These are phyloP conservation scores for Cicer cuneatum DNA, from an alignment of 306 rosid species.

Conservation along the genomic window DNA sequence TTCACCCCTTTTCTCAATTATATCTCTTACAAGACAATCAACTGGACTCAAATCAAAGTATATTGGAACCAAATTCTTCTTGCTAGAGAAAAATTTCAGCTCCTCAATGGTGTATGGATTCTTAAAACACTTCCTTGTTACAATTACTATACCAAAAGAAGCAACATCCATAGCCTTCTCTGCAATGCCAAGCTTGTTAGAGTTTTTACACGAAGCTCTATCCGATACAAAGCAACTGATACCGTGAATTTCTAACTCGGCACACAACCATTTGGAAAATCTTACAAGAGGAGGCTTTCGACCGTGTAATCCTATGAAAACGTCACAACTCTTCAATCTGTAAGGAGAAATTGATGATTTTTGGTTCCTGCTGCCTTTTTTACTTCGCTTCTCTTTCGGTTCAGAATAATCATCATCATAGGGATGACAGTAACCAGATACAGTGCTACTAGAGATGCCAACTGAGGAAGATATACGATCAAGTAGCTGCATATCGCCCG, in stretches of 20 bases:
- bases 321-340: slow-evolving; percentile 79
- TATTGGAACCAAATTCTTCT: slow-evolving; percentile 90
- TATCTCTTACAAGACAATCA: slow-evolving; percentile 90
- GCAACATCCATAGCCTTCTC: slow-evolving; percentile 91
- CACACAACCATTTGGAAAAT: slow-evolving; percentile 85
- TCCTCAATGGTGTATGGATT: slow-evolving; percentile 89
- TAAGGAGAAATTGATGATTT: slow-evolving; percentile 70
- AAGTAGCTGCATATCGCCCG: slow-evolving; percentile 59
- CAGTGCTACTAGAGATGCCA: slow-evolving; percentile 67
- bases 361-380: slow-evolving; percentile 53
- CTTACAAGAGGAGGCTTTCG: slow-evolving; percentile 68
- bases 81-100: slow-evolving; percentile 67
- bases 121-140: slow-evolving; percentile 84
- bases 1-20: slow-evolving; percentile 91
- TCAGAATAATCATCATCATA: slow-evolving; percentile 57
- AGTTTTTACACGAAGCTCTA: slow-evolving; percentile 70
- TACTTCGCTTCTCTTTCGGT: slow-evolving; percentile 61
- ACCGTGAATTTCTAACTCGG: slow-evolving; percentile 91
- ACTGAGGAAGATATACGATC: slow-evolving; percentile 66
- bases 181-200: slow-evolving; percentile 68
- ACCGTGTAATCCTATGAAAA: slow-evolving; percentile 84
- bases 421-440: slow-evolving; percentile 60
- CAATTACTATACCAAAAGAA: slow-evolving; percentile 78
- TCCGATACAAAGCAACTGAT: slow-evolving; percentile 84
- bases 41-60: slow-evolving; percentile 81